Percentiles rank a stretch among this genome's conserved stretches.
Conservation (phyloP, 2,329 filamentous ascomycete genomes). For the Beauveria asiatica region DNA sequence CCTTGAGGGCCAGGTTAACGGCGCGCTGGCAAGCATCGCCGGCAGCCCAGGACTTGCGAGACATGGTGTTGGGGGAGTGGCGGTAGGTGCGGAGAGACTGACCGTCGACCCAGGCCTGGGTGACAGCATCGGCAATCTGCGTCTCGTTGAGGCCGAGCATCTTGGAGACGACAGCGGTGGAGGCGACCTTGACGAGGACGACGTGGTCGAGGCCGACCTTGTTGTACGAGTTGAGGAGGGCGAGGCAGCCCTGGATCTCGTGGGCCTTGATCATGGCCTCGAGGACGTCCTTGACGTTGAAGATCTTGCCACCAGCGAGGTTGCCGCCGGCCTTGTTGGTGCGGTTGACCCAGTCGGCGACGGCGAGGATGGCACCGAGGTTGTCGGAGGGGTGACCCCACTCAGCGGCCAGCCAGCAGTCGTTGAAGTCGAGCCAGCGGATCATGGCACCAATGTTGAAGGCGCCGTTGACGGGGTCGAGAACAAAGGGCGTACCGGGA, state of each 20-base stretch:
- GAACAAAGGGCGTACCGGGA: conserved; percentile 83
- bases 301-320: conserved; percentile 77
- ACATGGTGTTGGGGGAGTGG: conserved; percentile 99
- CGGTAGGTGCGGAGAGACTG: conserved; percentile 95
- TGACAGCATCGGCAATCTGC: conserved; percentile 91
- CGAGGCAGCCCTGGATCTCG: conserved; percentile 95
- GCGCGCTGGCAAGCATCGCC: conserved; percentile 96
- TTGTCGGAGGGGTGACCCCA: conserved; percentile 99
- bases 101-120: conserved; percentile 95
- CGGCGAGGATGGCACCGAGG: conserved; percentile 89
- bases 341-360: conserved; percentile 94
- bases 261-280: conserved; percentile 99
- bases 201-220: conserved; percentile 98
- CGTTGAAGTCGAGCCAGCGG: conserved; percentile 98
- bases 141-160: conserved; percentile 84
- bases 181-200: conserved; percentile 94
- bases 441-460: conserved; percentile 99
- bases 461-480: conserved; percentile 90
- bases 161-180: conserved; percentile 86
- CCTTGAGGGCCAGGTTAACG: conserved; percentile 84
- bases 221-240: conserved; percentile 97
- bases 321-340: conserved; percentile 71
- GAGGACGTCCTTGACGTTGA: conserved; percentile 83
- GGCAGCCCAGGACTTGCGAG: conserved; percentile 96
- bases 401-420: conserved; percentile 98